These are phyloP conservation scores for Hypoxylon sp. DNA, from an alignment of 2,329 filamentous ascomycete species.

Conservation along the genomic window DNA sequence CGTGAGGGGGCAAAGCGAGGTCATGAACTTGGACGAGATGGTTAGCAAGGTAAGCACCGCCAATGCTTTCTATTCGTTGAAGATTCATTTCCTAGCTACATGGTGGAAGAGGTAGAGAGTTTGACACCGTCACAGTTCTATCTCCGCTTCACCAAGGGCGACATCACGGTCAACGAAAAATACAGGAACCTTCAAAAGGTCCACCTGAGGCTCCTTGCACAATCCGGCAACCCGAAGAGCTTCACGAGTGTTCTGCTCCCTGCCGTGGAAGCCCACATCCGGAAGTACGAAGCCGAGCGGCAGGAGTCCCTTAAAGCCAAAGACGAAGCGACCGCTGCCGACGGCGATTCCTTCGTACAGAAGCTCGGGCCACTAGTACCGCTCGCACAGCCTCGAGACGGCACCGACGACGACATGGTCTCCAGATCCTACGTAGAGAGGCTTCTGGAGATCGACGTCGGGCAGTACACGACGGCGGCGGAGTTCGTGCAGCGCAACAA, in stretches of 20 bases:
- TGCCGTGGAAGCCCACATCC: constrained; percentile 21
- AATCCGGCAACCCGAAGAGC: not conserved
- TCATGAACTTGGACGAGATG: constrained; percentile 78
- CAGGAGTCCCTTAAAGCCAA: not conserved
- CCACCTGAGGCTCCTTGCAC: constrained; percentile 36
- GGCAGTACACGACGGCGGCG: constrained; percentile 30
- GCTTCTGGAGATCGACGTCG: constrained; percentile 39
- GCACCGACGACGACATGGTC: constrained; percentile 2
- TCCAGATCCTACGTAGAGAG: constrained; percentile 37
- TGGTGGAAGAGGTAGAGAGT: constrained; percentile 43
- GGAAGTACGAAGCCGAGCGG: constrained; percentile 32
- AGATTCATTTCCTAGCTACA: not conserved
- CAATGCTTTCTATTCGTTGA: not conserved
- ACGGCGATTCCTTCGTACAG: constrained; percentile 13
- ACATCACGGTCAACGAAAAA: constrained; percentile 87
- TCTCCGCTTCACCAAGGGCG: constrained; percentile 90
- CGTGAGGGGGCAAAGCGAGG: constrained; percentile 65
- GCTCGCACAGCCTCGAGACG: constrained; percentile 1
- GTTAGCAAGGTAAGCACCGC: constrained; percentile 68
- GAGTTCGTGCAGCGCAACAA: constrained; percentile 39
- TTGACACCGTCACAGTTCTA: constrained; percentile 68
- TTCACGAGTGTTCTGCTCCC: constrained; percentile 30
- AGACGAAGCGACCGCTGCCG: not conserved
- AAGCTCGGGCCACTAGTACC: constrained; percentile 33
- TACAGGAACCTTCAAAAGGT: constrained; percentile 77